Percentiles rank a stretch among this genome's conserved stretches.
Conservation (phyloP, 495 filamentous ascomycete species). For the Lasiosphaeriaceae sp. region DNA sequence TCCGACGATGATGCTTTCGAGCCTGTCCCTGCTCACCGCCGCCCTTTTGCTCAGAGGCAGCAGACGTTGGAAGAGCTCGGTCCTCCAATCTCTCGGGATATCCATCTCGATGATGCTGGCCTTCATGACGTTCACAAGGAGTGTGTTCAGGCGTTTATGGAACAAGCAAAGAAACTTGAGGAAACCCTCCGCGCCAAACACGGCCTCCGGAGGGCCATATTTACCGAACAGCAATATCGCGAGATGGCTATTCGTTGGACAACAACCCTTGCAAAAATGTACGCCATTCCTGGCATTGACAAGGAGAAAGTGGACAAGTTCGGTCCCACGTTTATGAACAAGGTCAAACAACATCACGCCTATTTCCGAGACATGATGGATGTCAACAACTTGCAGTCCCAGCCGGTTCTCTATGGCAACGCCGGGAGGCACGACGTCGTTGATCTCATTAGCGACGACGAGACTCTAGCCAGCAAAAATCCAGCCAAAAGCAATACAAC, state of each 20-base stretch:
- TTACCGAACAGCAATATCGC: slow-evolving; percentile 72
- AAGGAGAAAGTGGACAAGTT: slow-evolving; percentile 65
- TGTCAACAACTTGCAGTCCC: not conserved
- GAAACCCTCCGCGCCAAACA: slow-evolving; percentile 63
- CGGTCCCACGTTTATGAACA: slow-evolving; percentile 60
- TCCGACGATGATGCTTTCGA: slow-evolving; percentile 56
- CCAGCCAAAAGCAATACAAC: too few relatives aligned
- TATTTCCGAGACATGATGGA: slow-evolving; percentile 59
- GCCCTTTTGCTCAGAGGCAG: slow-evolving; percentile 27
- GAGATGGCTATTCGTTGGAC: slow-evolving; percentile 80
- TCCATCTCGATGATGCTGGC: slow-evolving; percentile 56
- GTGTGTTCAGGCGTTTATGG: slow-evolving; percentile 61
- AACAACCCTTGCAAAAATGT: slow-evolving; percentile 56
- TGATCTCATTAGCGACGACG: slow-evolving; percentile 62
- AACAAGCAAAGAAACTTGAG: slow-evolving; percentile 63
- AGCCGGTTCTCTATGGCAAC: slow-evolving; percentile 14
- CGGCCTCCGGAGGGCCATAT: slow-evolving; percentile 60
- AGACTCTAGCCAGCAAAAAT: too few relatives aligned
- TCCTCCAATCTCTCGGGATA: slow-evolving; percentile 69
- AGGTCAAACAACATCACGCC: slow-evolving; percentile 54
- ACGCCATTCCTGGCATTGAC: slow-evolving; percentile 64
- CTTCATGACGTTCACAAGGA: slow-evolving; percentile 46
- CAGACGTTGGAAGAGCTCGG: slow-evolving; percentile 45
- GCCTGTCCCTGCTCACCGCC: slow-evolving; percentile 38
- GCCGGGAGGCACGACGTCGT: slow-evolving; percentile 55